Conservation (phyloP, 2,329 filamentous ascomycete species). For the Diaporthe aspalathi region DNA sequence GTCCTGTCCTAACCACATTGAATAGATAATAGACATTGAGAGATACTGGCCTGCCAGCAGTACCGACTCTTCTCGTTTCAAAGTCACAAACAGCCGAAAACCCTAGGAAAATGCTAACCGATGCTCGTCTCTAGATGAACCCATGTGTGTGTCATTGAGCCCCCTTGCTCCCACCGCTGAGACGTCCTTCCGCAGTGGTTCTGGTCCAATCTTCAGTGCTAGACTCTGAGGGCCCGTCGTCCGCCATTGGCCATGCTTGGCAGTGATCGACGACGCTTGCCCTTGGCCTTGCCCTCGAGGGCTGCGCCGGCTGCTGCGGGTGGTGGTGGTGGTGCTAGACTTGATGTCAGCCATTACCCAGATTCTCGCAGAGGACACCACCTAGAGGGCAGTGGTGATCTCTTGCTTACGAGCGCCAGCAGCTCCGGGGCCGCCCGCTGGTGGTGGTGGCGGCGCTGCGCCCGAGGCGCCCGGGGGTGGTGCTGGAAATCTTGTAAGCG, state of each 20-base stretch:
- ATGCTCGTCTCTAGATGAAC: conserved; percentile 9
- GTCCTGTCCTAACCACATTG: background rate
- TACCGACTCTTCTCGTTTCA: conserved; percentile 21
- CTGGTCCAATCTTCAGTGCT: background rate
- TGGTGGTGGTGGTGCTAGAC: background rate
- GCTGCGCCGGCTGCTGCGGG: background rate
- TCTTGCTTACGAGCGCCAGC: conserved; percentile 3
- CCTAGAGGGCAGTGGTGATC: too few species aligned
- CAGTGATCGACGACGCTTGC: conserved; percentile 20
- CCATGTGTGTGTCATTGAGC: background rate
- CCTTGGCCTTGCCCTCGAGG: conserved; percentile 3
- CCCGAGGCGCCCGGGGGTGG: background rate
- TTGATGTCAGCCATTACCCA: background rate
- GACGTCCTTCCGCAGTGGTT: too few species aligned
- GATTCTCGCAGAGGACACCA: background rate
- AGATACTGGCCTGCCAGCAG: conserved; percentile 28
- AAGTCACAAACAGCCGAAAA: background rate
- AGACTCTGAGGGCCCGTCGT: conserved; percentile 9
- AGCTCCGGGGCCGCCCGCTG: conserved; percentile 12
- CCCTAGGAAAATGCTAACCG: conserved; percentile 17
- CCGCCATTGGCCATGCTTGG: conserved; percentile 4
- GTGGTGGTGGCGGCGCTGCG: background rate
- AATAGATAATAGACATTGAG: conserved; percentile 30
- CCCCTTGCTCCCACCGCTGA: background rate
- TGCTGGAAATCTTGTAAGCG: background rate